Evolutionary conservation across 164 flowering plant species (phyloP).

Genomic region (Akebia trifoliata): DNA sequence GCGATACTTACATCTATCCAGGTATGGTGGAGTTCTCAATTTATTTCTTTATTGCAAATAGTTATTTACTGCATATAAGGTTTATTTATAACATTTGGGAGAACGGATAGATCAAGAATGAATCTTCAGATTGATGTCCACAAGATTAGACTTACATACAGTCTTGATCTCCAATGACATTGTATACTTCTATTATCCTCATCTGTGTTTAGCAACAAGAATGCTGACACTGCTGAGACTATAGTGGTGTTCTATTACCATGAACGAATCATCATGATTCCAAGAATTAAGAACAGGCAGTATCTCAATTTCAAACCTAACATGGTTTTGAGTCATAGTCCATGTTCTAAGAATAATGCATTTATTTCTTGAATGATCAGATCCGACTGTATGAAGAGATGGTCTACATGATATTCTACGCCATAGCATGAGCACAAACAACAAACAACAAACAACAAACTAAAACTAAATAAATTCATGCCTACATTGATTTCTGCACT

Average conservation of each 20-base stretch:
- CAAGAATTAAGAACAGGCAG: no score
- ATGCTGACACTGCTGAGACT: not conserved
- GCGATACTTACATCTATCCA: slow-evolving; percentile 54
- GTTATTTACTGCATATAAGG: not conserved
- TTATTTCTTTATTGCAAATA: not conserved
- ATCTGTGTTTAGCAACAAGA: not conserved
- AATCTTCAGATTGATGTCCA: not conserved
- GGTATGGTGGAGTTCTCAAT: slow-evolving; percentile 19
- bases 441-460: no score
- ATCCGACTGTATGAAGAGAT: no score
- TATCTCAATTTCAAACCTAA: no score
- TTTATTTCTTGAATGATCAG: no score
- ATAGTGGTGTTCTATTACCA: not conserved
- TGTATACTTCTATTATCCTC: not conserved
- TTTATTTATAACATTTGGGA: no score
- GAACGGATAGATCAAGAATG: not conserved
- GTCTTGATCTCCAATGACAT: not conserved
- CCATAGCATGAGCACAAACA: no score
- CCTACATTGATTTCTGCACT: no score
- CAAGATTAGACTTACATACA: not conserved
- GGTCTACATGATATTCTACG: no score
- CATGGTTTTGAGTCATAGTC: no score
- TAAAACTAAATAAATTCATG: no score
- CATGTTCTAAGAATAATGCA: no score
- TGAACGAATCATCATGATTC: not conserved